Base-by-base conservation (phyloP, 768 basidiomycete species). In the Xerocomus spinulosus region DNA sequence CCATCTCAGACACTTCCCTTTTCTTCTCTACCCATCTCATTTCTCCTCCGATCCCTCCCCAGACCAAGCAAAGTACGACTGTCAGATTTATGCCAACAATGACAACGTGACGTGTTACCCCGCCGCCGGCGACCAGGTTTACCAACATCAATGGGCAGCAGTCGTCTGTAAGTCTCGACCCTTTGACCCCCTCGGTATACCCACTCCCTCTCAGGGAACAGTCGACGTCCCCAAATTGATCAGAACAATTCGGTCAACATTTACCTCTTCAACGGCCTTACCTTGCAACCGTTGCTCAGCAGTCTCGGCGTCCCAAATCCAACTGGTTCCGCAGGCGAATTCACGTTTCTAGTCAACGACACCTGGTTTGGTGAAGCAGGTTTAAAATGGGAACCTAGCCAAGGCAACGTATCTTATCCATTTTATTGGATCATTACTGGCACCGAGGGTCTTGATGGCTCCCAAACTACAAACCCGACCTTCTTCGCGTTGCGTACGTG, bases 401-500 rank as follows among this genome's bases (percentile, higher is more conserved):
- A 13, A 5, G 56, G 68, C 15, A 78, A 83, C 51, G 67, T 78
- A 40, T 70, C 78, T 9, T 90, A 79, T 67, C 82, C 85, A 0
- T 92, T 79, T 58, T 92, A 76, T 68, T 94, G 85, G 77, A 74
- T 90, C 43, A 74, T 94, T 55, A 83, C 82, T 76, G 81, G 53
- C 56, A 67, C 38, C 66, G 72, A 2, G 9, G 48, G 48, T 42
- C 72, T 88, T 33, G 77, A 81, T 55, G 81, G 81, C 37, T 77
- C 78, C 17, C 74, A 79, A 55, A 66, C 74, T 3, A 77, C 82
- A 8, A 87, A 90, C 57, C 65, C 86, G 12, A 88, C 80, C 1
- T 95, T 94, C 68, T 72, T 69, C 18, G 92, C 86, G 47, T 72
- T 93, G 46, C 92, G 87, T 90, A 65, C 69, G 87, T 88, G 35